These are phyloP conservation scores for Magnusiomyces ingens DNA, from an alignment of 1,139 yeast genomes.

Conservation along the genomic window DNA sequence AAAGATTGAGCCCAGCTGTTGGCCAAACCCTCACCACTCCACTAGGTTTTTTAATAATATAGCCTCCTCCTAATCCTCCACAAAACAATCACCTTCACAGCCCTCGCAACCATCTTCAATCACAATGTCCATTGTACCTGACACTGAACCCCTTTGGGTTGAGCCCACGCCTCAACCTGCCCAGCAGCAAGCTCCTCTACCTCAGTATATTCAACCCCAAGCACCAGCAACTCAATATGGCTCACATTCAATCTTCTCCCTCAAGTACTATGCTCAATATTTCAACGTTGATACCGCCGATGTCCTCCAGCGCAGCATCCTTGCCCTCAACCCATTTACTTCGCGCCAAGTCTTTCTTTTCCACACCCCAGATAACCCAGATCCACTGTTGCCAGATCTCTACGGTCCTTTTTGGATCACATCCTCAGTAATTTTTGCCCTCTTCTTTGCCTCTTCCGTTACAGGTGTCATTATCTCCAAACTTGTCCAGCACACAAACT, in stretches of 20 bases:
- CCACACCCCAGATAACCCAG: constrained; percentile 28
- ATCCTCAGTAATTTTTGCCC: constrained; percentile 62
- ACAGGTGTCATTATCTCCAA: constrained; percentile 39
- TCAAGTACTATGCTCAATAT: constrained; percentile 50
- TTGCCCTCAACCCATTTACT: constrained; percentile 34
- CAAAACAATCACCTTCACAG: no score
- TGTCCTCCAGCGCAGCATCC: constrained; percentile 36
- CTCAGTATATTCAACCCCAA: no score
- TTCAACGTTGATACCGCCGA: constrained; percentile 61
- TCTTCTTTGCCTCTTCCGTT: constrained; percentile 67
- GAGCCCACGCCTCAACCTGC: no score
- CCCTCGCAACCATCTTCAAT: no score
- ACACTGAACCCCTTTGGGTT: no score
- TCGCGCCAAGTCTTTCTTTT: constrained; percentile 23
- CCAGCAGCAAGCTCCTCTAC: no score
- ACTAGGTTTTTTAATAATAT: no score
- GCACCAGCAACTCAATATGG: background rate
- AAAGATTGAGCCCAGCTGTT: no score
- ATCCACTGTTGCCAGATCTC: constrained; percentile 43
- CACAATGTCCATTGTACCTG: no score
- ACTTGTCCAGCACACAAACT: constrained; percentile 26
- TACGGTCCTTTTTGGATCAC: constrained; percentile 86
- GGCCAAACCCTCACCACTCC: no score
- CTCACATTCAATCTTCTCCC: constrained; percentile 38
- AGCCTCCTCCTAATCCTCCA: no score